Evolutionary conservation across 2,329 filamentous ascomycete genomes (phyloP).

Genomic region (Cladophialophora chaetospira): DNA sequence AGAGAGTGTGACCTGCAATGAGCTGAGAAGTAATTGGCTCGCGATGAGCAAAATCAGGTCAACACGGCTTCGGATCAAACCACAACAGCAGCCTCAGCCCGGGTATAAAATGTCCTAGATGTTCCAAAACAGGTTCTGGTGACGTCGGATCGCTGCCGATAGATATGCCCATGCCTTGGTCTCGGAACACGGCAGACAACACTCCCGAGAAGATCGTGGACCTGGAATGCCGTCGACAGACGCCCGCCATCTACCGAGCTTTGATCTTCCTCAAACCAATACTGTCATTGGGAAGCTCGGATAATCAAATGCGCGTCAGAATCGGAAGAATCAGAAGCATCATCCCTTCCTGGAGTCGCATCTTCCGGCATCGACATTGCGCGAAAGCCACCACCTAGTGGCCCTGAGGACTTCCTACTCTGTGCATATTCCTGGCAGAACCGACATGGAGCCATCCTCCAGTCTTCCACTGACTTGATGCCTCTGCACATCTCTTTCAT

Average conservation of each 20-base stretch:
- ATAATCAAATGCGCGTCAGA: neutral
- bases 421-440: conserved; percentile 22
- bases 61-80: neutral
- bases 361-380: conserved; percentile 14
- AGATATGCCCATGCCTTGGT: too few relatives aligned
- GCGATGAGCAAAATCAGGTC: neutral
- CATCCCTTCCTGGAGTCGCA: neutral
- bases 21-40: neutral
- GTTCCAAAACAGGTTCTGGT: too few relatives aligned
- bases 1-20: conserved; percentile 42
- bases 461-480: conserved; percentile 16
- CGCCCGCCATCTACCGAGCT: too few relatives aligned
- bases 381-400: conserved; percentile 5
- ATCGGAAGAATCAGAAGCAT: neutral
- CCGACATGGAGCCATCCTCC: conserved; percentile 24
- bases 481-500: conserved; percentile 14
- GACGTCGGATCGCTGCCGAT: too few relatives aligned
- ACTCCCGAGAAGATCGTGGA: too few relatives aligned
- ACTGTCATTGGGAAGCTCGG: neutral
- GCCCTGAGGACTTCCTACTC: neutral
- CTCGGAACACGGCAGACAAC: too few relatives aligned
- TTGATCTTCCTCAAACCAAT: too few relatives aligned
- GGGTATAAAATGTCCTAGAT: too few relatives aligned
- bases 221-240: too few relatives aligned
- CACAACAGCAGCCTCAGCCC: too few relatives aligned